Evolutionary conservation across 1,284 basidiomycete species (phyloP).

Genomic region (Leccinum griseonigrum): DNA sequence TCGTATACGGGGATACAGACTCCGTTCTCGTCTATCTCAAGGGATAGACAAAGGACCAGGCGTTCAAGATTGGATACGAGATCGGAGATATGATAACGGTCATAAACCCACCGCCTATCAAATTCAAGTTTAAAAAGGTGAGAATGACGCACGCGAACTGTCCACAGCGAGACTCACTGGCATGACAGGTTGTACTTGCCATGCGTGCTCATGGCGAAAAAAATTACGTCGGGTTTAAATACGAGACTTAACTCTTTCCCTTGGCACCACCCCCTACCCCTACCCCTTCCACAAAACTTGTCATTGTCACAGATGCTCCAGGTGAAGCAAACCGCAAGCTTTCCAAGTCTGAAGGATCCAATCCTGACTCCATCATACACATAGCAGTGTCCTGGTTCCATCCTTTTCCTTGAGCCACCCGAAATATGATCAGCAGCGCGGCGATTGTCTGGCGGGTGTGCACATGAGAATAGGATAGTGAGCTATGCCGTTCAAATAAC

Average conservation of each 20-base stretch:
- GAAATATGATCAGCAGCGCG: background rate
- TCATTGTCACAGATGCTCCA: too few relatives aligned
- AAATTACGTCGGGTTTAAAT: conserved; percentile 97
- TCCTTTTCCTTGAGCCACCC: too few relatives aligned
- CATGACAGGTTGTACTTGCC: conserved; percentile 83
- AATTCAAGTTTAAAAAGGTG: conserved; percentile 97
- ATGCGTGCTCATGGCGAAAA: conserved; percentile 93
- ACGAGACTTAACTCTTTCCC: conserved; percentile 52
- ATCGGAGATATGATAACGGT: conserved; percentile 88
- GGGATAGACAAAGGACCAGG: conserved; percentile 89
- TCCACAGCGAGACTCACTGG: background rate
- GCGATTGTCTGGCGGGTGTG: background rate
- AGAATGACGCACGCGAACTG: too few relatives aligned
- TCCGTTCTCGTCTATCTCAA: conserved; percentile 88
- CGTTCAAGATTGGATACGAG: conserved; percentile 88
- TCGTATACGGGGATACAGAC: conserved; percentile 99
- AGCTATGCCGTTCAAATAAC: background rate
- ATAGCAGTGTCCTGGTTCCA: too few relatives aligned
- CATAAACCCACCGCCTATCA: conserved; percentile 87
- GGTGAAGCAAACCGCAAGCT: too few relatives aligned
- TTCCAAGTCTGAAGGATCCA: too few relatives aligned
- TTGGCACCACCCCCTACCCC: too few relatives aligned
- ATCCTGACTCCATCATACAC: too few relatives aligned
- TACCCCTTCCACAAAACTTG: too few relatives aligned
- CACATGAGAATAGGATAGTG: background rate